phyloP scores from a whole-genome alignment of 2,329 filamentous ascomycete genomes.

The Aspergillus sp. region DNA sequence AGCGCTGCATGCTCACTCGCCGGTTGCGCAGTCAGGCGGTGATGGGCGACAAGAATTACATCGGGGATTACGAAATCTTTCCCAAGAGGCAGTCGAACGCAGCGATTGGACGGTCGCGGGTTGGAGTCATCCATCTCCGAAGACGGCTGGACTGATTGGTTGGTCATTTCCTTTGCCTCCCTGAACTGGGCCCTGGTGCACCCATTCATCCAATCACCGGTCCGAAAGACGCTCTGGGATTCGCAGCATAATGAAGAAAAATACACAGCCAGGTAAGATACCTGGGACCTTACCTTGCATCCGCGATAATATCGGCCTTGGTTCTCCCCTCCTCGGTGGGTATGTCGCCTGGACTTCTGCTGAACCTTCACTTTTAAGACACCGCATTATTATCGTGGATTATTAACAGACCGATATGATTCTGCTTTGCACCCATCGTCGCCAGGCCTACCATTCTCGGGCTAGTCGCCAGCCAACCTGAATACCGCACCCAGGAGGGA shows the following conservation, averaged over 20 bases:
- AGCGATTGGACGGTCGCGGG: slow-evolving; percentile 1
- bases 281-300: no score
- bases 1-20: no score
- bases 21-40: no score
- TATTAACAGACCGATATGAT: no score
- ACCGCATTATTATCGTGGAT: no score
- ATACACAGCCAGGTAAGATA: no score
- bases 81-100: slow-evolving; percentile 1
- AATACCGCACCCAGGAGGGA: background rate
- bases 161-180: slow-evolving; percentile 3
- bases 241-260: background rate
- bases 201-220: background rate
- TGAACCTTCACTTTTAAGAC: background rate
- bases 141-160: slow-evolving; percentile 1
- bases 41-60: no score
- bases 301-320: background rate
- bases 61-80: background rate
- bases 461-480: background rate
- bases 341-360: background rate
- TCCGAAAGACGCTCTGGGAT: background rate
- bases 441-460: background rate
- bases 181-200: background rate
- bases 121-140: slow-evolving; percentile 3
- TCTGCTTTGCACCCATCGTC: background rate
- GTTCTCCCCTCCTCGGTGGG: slow-evolving; percentile 2